Conservation (phyloP, 208 protist genomes). For the Acanthamoeba lenticulata region DNA sequence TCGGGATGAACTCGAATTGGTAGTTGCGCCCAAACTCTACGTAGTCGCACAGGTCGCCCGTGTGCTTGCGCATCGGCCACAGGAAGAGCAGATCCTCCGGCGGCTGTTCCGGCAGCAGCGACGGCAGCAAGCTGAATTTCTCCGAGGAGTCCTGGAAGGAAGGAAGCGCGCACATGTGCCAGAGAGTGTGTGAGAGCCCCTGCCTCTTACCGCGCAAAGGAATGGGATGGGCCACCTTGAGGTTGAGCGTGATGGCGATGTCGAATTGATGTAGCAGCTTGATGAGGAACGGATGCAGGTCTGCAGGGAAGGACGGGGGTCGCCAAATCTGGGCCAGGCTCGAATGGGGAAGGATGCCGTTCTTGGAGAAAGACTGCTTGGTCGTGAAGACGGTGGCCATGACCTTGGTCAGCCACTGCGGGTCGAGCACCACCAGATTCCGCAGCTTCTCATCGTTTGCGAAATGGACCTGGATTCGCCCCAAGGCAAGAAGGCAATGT, state of each 20-base stretch:
- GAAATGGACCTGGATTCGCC: slow-evolving; percentile 38
- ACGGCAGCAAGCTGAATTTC: slow-evolving; percentile 37
- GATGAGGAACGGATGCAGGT: slow-evolving; percentile 55
- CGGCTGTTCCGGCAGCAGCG: slow-evolving; percentile 21
- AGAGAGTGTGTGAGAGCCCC: no score
- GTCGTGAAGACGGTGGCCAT: slow-evolving; percentile 74
- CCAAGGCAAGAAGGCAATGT: background rate
- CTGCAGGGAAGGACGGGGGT: slow-evolving; percentile 2
- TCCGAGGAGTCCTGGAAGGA: background rate
- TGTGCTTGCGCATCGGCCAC: background rate
- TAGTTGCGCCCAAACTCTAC: slow-evolving; percentile 69
- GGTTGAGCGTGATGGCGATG: slow-evolving; percentile 72
- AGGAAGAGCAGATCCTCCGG: background rate
- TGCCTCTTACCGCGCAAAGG: background rate
- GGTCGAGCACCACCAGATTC: slow-evolving; percentile 73
- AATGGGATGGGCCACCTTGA: background rate
- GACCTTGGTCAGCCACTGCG: slow-evolving; percentile 75
- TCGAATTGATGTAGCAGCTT: slow-evolving; percentile 42
- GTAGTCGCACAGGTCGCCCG: background rate
- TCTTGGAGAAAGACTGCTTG: slow-evolving; percentile 69
- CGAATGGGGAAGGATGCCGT: slow-evolving; percentile 39
- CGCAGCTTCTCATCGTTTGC: slow-evolving; percentile 57
- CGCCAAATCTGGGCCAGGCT: slow-evolving; percentile 13
- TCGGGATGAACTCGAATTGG: slow-evolving; percentile 75
- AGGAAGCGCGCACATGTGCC: background rate